Conservation (phyloP, 495 filamentous ascomycete genomes). For the Aspergillus biplanus region DNA sequence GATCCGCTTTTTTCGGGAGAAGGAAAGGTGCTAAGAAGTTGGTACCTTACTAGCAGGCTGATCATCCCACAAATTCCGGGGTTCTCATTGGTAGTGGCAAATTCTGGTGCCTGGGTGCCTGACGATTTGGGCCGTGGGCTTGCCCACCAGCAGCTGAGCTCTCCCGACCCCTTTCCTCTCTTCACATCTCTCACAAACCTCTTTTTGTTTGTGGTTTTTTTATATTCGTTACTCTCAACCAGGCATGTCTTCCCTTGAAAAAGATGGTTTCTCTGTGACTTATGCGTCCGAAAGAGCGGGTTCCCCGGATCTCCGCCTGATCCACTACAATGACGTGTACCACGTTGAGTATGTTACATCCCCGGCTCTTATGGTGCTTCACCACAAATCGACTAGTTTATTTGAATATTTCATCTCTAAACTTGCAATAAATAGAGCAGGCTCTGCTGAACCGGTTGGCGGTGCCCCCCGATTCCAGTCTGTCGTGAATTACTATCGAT, state of each 20-base stretch:
- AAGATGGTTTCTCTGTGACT: conserved; percentile 50
- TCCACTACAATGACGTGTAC: conserved; percentile 94
- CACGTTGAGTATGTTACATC: conserved; percentile 67
- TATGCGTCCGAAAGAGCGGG: conserved; percentile 55
- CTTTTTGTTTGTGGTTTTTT: neutral
- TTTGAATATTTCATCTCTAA: neutral
- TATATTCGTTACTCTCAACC: conserved; percentile 5
- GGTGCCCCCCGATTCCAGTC: conserved; percentile 79
- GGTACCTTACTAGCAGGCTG: neutral
- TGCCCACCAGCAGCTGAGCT: conserved; percentile 2
- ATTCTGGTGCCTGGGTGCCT: conserved; percentile 33
- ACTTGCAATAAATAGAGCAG: conserved; percentile 37
- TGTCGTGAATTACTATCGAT: conserved; percentile 73
- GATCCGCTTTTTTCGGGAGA: too few species aligned
- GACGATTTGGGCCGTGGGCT: neutral
- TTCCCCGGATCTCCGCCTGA: conserved; percentile 71
- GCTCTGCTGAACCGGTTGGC: conserved; percentile 79
- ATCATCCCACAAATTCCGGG: conserved; percentile 4
- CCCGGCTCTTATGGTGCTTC: neutral
- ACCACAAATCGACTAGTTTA: neutral
- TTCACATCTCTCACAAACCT: conserved; percentile 12
- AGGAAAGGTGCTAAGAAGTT: too few species aligned
- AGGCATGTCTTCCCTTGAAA: conserved; percentile 36
- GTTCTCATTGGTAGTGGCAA: conserved; percentile 29
- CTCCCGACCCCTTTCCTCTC: conserved; percentile 1